Conservation (phyloP, 495 filamentous ascomycete genomes). For the Neurospora sp. region DNA sequence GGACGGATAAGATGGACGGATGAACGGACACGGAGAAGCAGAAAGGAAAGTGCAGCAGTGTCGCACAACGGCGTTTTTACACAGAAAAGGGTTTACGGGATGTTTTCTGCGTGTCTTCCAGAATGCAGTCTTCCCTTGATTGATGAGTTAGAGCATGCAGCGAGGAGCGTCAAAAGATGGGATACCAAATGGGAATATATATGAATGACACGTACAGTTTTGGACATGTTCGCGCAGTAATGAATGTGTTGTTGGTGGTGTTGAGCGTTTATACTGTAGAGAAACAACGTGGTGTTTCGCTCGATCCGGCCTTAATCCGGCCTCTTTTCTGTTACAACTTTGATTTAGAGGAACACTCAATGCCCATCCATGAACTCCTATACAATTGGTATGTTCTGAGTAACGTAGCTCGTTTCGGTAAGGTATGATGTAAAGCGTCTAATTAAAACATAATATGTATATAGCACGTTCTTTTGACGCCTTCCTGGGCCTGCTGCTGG, state of each 20-base stretch:
- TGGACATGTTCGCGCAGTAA: neutral
- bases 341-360: neutral
- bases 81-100: neutral
- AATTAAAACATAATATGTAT: neutral
- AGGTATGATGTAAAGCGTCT: neutral
- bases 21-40: neutral
- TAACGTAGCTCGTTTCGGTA: neutral
- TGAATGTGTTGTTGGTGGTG: neutral
- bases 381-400: neutral
- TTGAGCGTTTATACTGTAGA: neutral
- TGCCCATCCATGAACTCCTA: neutral
- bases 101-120: neutral
- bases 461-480: neutral
- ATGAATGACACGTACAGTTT: neutral
- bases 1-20: neutral
- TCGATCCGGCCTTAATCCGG: neutral
- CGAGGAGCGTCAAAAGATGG: neutral
- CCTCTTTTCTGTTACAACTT: neutral
- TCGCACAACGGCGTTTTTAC: neutral
- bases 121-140: neutral
- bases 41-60: neutral
- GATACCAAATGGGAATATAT: neutral
- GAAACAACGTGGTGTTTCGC: neutral
- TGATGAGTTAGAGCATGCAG: neutral
- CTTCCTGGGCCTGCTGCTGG: neutral